A percentile compares a stretch with the other conserved stretches of the same genome.
phyloP scores from a whole-genome alignment of 2,329 filamentous ascomycete genomes.

The Cryphonectria naterciae region DNA sequence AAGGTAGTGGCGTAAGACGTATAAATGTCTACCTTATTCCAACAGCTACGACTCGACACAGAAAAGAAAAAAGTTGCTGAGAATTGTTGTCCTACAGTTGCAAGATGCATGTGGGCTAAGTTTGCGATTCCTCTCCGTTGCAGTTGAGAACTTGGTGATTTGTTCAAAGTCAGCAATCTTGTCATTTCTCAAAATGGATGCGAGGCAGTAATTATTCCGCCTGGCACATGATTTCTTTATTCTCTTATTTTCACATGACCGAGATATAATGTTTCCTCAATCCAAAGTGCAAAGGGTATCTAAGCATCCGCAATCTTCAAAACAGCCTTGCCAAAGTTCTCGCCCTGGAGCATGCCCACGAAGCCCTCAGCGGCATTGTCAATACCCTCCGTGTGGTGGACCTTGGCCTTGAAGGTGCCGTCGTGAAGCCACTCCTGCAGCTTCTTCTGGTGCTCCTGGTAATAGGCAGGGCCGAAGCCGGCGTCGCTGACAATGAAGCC shows the following conservation, averaged over 20 bases:
- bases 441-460: constrained; percentile 73
- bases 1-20: background rate
- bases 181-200: too few relatives aligned
- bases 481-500: constrained; percentile 76
- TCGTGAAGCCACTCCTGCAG: constrained; percentile 77
- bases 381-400: constrained; percentile 73
- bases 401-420: constrained; percentile 72
- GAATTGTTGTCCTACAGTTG: too few relatives aligned
- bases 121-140: too few relatives aligned
- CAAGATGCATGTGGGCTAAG: too few relatives aligned
- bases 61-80: too few relatives aligned
- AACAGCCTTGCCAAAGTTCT: constrained; percentile 87
- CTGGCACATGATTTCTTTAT: background rate
- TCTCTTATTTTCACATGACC: background rate
- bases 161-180: too few relatives aligned
- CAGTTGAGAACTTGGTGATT: too few relatives aligned
- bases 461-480: constrained; percentile 69
- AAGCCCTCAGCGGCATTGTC: constrained; percentile 76
- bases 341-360: constrained; percentile 73
- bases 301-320: constrained; percentile 56
- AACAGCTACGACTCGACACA: background rate
- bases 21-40: background rate
- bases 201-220: too few relatives aligned
- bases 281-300: background rate
- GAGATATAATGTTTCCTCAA: background rate